These are phyloP conservation scores for Mycena vitilis DNA, from an alignment of 768 basidiomycete species.

Conservation along the genomic window DNA sequence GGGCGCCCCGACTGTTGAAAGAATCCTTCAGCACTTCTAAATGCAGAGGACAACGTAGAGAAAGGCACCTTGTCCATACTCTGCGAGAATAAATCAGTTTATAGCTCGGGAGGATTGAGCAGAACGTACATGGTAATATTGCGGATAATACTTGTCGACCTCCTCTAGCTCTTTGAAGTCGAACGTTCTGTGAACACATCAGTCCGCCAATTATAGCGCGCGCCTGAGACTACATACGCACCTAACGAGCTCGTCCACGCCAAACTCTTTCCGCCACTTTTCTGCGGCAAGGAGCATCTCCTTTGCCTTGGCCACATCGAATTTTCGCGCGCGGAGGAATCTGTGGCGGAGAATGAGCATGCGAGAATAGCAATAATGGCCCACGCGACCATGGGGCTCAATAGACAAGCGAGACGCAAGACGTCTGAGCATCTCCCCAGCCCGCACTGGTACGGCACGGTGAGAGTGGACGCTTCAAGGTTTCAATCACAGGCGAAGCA, in stretches of 20 bases:
- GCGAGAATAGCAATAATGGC: too few relatives aligned
- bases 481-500: too few relatives aligned
- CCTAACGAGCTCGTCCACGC: conserved; percentile 79
- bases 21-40: background rate
- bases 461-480: too few relatives aligned
- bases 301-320: conserved; percentile 85
- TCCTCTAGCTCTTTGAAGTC: conserved; percentile 84
- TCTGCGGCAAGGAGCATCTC: conserved; percentile 85
- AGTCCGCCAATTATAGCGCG: background rate
- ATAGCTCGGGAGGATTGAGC: background rate
- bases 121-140: conserved; percentile 79
- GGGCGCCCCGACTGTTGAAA: conserved; percentile 90
- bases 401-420: too few relatives aligned
- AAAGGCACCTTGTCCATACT: conserved; percentile 83
- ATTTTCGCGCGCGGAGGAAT: conserved; percentile 94
- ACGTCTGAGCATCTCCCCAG: too few relatives aligned
- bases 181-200: conserved; percentile 67
- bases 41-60: background rate
- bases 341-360: conserved; percentile 48
- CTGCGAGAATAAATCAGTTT: background rate
- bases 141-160: conserved; percentile 94
- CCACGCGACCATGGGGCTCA: too few relatives aligned
- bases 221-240: conserved; percentile 47
- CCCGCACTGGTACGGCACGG: too few relatives aligned
- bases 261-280: conserved; percentile 90